A percentile compares a stretch with the other conserved stretches of the same genome.
phyloP scores from a whole-genome alignment of 139 green algal genomes.

The Zygnema cylindricum region DNA sequence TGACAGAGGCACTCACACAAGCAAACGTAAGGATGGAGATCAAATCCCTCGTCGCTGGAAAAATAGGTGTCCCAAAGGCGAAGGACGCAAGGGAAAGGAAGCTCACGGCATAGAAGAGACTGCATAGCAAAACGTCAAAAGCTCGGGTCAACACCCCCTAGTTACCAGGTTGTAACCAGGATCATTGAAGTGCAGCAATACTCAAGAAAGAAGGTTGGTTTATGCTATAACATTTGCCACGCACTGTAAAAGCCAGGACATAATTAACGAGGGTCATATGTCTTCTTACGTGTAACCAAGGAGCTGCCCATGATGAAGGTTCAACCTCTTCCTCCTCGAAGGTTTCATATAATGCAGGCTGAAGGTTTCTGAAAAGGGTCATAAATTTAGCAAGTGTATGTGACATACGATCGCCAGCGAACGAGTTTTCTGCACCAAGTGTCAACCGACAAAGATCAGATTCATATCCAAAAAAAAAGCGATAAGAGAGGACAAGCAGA shows the following conservation, averaged over 20 bases:
- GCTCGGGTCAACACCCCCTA: too few species aligned
- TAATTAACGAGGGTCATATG: too few species aligned
- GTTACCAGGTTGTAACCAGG: too few species aligned
- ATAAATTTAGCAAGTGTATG: conserved; percentile 17
- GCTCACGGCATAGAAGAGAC: not conserved
- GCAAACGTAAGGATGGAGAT: conserved; percentile 35
- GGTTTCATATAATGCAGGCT: conserved; percentile 14
- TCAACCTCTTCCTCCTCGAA: conserved; percentile 27
- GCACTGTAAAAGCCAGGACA: too few species aligned
- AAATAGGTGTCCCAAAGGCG: conserved; percentile 24
- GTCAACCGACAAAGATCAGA: too few species aligned
- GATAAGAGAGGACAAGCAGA: too few species aligned
- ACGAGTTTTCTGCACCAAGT: not conserved
- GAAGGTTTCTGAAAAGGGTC: conserved; percentile 22
- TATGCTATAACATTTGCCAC: too few species aligned
- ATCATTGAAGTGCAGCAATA: too few species aligned
- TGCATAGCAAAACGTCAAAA: not conserved
- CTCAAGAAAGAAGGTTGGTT: too few species aligned
- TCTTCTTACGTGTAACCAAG: not conserved
- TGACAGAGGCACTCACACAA: not conserved
- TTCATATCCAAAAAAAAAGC: too few species aligned
- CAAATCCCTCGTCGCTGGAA: conserved; percentile 24
- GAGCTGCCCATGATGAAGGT: conserved; percentile 18
- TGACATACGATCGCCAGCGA: conserved; percentile 17
- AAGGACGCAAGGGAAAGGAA: conserved; percentile 10